Base-by-base conservation (phyloP, 2,329 filamentous ascomycete genomes). In the Aspergillus sp. region DNA sequence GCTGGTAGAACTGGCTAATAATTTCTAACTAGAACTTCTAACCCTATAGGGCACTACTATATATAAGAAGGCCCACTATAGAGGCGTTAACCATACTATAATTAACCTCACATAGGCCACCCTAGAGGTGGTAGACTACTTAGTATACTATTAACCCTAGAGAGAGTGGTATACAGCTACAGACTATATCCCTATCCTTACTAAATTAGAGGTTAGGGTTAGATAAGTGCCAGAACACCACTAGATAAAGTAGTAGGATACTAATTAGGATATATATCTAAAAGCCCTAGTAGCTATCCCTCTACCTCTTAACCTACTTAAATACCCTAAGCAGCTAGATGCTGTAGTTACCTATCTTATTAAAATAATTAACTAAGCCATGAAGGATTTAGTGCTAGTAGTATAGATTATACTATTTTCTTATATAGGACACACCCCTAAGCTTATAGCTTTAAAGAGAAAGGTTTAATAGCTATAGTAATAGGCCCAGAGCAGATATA, bases 81-180 rank as follows among this genome's bases (percentile, higher is more conserved):
- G 39, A 7, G 12, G 32, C 5, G 5, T 27, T 10, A 26, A 28
- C 1, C 7, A 36, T 27, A 45, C 39, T 4, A 51, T 40, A 0
- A 44, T 51, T 3, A 37, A 51, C 19, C 37, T 49, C 1, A 37
- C 44, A 3, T 39, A 31, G 10, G 39, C 31, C 2, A 46, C 27
- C 0, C 11, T 26, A 2, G 8, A 11, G 1, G 6, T 48, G 7
- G 11, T 19, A 2, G 37, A 45, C 4, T 29, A 31, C 2, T 30
- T 50, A 10, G 29, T 50, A 6, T n/a, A 11, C 3, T 48, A 31
- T 8, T 5, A 42, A 35, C 29, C 10, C 11, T 9, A 30, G 2
- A 2, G 31, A 1, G 10, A 39, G 2, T 37, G 13, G n/a, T 30
- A 43, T 12, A 34, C 43, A 13, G 34, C 34, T 2, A 34, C 34